phyloP scores from a whole-genome alignment of 192 early-diverging fungal species.

The Coemansia sp. region DNA sequence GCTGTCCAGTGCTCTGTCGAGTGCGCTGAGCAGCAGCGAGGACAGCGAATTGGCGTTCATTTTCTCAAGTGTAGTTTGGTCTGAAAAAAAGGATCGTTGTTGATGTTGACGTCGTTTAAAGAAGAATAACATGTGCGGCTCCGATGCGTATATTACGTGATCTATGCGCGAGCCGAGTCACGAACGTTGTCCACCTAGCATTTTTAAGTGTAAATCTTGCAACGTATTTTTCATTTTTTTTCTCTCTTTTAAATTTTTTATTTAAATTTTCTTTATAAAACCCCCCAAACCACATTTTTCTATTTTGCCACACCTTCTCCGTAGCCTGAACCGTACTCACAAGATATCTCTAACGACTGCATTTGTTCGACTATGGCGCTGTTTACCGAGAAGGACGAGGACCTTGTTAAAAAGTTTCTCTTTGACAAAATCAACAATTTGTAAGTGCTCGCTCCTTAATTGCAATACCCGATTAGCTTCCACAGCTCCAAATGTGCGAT shows the following conservation, averaged over 20 bases:
- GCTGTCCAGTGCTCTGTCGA: not conserved
- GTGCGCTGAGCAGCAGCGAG: not conserved
- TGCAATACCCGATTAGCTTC: too few relatives aligned
- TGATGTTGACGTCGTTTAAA: too few relatives aligned
- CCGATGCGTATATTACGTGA: not conserved
- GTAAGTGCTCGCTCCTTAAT: too few relatives aligned
- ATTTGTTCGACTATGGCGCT: constrained; percentile 22
- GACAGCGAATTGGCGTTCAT: not conserved
- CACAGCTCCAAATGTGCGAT: too few relatives aligned
- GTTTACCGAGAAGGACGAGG: constrained; percentile 39
- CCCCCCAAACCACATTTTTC: too few relatives aligned
- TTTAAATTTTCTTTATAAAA: not conserved
- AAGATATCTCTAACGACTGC: not conserved
- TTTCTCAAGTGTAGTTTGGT: not conserved
- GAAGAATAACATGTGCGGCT: too few relatives aligned
- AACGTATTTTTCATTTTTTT: not conserved
- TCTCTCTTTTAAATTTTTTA: not conserved
- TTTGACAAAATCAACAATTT: constrained; percentile 45
- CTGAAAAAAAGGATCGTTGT: not conserved
- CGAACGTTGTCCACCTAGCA: too few relatives aligned
- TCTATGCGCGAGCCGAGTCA: not conserved
- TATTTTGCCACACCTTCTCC: not conserved
- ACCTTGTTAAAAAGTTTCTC: constrained; percentile 30
- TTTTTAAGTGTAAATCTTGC: too few relatives aligned
- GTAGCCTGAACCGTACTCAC: not conserved